Evolutionary conservation across 2,329 filamentous ascomycete genomes (phyloP).

Genomic region (Alternaria gansuensis): DNA sequence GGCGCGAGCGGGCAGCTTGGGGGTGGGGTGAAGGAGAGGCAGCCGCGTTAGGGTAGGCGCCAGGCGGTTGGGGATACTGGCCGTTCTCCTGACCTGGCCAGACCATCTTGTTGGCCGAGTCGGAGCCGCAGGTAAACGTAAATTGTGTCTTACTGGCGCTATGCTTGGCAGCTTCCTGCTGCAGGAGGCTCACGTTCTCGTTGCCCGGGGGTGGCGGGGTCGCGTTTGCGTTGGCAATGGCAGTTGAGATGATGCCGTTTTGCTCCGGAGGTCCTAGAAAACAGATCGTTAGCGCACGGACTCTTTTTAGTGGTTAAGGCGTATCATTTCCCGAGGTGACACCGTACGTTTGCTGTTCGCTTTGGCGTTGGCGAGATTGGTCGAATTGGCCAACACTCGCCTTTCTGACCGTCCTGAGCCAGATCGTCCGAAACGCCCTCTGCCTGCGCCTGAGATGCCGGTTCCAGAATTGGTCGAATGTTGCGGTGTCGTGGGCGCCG

Average conservation of each 20-base stretch:
- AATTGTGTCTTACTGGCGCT: slow-evolving; percentile 85
- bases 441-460: slow-evolving; percentile 83
- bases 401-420: slow-evolving; percentile 55
- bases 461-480: slow-evolving; percentile 60
- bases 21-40: slow-evolving; percentile 32
- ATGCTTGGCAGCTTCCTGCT: slow-evolving; percentile 71
- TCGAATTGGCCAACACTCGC: slow-evolving; percentile 55
- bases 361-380: slow-evolving; percentile 56
- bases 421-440: slow-evolving; percentile 80
- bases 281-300: slow-evolving; percentile 52
- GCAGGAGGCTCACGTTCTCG: slow-evolving; percentile 80
- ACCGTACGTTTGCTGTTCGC: slow-evolving; percentile 52
- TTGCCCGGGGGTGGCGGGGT: slow-evolving; percentile 62
- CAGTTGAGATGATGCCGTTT: slow-evolving; percentile 88
- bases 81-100: slow-evolving; percentile 71
- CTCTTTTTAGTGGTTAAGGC: slow-evolving; percentile 26
- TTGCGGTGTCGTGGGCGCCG: slow-evolving; percentile 63
- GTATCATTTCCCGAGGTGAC: slow-evolving; percentile 42
- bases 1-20: slow-evolving; percentile 38
- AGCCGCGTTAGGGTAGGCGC: slow-evolving; percentile 43
- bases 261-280: slow-evolving; percentile 55
- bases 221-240: slow-evolving; percentile 84
- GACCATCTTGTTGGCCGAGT: slow-evolving; percentile 79
- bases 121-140: slow-evolving; percentile 94
- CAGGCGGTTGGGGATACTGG: slow-evolving; percentile 51